A percentile compares a stretch with the other conserved stretches of the same genome.
phyloP scores from a whole-genome alignment of 1,139 yeast species.

The Nakaseomyces glabratus region DNA sequence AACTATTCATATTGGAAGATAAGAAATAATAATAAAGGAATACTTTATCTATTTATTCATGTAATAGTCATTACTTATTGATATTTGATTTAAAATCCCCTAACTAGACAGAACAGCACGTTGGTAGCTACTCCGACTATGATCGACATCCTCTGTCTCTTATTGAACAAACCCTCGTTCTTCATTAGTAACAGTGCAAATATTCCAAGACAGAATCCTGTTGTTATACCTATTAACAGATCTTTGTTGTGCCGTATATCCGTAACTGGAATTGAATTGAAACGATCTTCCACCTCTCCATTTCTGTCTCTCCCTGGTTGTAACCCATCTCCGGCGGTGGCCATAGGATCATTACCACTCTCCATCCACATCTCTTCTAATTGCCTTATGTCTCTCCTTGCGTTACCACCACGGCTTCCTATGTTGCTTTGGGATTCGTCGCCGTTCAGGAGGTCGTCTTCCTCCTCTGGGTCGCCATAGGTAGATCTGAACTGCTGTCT shows the following conservation, averaged over 20 bases:
- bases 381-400: slow-evolving; percentile 36
- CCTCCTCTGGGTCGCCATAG: slow-evolving; percentile 42
- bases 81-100: slow-evolving; percentile 37
- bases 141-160: slow-evolving; percentile 52
- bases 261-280: slow-evolving; percentile 28
- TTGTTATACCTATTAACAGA: slow-evolving; percentile 49
- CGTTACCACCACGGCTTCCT: slow-evolving; percentile 8
- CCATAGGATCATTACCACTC: slow-evolving; percentile 45
- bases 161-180: slow-evolving; percentile 49
- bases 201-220: slow-evolving; percentile 60
- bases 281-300: slow-evolving; percentile 12
- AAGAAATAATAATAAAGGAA: no score
- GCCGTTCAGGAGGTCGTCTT: slow-evolving; percentile 27
- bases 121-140: slow-evolving; percentile 54
- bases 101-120: slow-evolving; percentile 46
- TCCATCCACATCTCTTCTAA: slow-evolving; percentile 90
- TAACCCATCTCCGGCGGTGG: slow-evolving; percentile 26
- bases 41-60: no score
- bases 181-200: slow-evolving; percentile 48
- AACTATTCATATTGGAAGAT: no score
- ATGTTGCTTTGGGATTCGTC: slow-evolving; percentile 6
- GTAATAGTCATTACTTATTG: no score
- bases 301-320: slow-evolving; percentile 13
- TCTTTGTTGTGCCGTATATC: slow-evolving; percentile 43
- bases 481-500: slow-evolving; percentile 66